Evolutionary conservation across 2,329 filamentous ascomycete genomes (phyloP).

Genomic region (Penicillium polonicum): DNA sequence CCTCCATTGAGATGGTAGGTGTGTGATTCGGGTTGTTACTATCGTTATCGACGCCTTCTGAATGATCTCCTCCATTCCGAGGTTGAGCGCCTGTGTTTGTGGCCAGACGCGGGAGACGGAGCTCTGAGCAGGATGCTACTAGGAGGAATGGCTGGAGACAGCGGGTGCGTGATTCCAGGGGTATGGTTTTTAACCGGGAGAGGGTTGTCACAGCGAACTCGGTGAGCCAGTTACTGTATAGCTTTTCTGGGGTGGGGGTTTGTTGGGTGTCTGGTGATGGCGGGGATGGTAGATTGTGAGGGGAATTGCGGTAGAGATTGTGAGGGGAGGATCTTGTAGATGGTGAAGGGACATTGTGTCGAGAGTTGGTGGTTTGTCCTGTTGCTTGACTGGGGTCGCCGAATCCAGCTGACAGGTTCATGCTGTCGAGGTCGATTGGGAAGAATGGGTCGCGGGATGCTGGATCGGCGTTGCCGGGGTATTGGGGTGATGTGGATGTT

Average conservation of each 20-base stretch:
- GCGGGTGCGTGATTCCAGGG: slow-evolving; percentile 53
- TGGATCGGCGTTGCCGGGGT: slow-evolving; percentile 1
- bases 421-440: slow-evolving; percentile 25
- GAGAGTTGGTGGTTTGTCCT: neutral
- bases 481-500: neutral
- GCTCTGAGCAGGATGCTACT: slow-evolving; percentile 52
- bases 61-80: neutral
- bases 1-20: slow-evolving; percentile 36
- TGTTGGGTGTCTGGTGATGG: slow-evolving; percentile 4
- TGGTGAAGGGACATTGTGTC: neutral
- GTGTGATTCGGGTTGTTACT: slow-evolving; percentile 23
- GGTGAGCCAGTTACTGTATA: slow-evolving; percentile 47
- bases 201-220: slow-evolving; percentile 54
- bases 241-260: slow-evolving; percentile 9
- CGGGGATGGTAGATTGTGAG: slow-evolving; percentile 18
- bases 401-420: slow-evolving; percentile 23
- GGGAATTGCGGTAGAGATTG: slow-evolving; percentile 10
- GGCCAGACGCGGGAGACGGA: slow-evolving; percentile 45
- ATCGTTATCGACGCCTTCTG: slow-evolving; percentile 16
- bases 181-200: slow-evolving; percentile 50
- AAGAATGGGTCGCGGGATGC: slow-evolving; percentile 22
- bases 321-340: slow-evolving; percentile 10
- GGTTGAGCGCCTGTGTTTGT: neutral
- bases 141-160: slow-evolving; percentile 56
- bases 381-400: slow-evolving; percentile 1